Base-by-base conservation (phyloP, 805 yeast species). In the Metschnikowia aberdeeniae region DNA sequence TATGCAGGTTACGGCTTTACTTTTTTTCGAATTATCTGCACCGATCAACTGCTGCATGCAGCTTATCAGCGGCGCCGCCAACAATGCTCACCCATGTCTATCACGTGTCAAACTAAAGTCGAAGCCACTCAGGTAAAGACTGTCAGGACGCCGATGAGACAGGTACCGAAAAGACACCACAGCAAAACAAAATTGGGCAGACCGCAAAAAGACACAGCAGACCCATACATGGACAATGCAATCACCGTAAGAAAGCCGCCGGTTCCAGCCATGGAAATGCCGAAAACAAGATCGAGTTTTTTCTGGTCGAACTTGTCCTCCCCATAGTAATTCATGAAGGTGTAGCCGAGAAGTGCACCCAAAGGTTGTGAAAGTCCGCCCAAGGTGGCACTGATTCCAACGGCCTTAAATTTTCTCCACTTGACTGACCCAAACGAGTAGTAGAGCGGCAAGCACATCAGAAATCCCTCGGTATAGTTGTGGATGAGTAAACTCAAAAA, bases 381-480 rank as follows among this genome's bases (percentile, higher is more conserved):
- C 13, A 92, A 66, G 0, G 82, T 44, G 1, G 86, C 80, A 12
- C 90, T 77, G 6, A 84, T 75, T 0, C 73, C 51, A 9, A 89
- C 67, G 0, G 97, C 95, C 52, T 78, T 74, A 24, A 67, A 43
- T 52, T 71, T 71, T 13, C 75, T 67, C 50, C 54, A 56, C 24
- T 66, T 55, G 35, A 78, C 70, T 3, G 56, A 46, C 4, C 60
- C 56, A 50, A 92, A 71, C 7, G 95, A 88, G 42, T 90, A 77
- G 60, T 84, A 93, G 28, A 92, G 70, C 0, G 98, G 98, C 37
- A 90, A 71, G 11, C 96, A 88, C 86, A 92, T 90, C 12, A 93
- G 81, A 61, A 93, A 89, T 0, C 98, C 99, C 62, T 92, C 99
- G 19, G 90, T 84, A 54, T 89, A 83, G 63, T 93, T 93, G 67